Evolutionary conservation across 106 monocot species (phyloP).

Genomic region (Amphibolis antarctica): DNA sequence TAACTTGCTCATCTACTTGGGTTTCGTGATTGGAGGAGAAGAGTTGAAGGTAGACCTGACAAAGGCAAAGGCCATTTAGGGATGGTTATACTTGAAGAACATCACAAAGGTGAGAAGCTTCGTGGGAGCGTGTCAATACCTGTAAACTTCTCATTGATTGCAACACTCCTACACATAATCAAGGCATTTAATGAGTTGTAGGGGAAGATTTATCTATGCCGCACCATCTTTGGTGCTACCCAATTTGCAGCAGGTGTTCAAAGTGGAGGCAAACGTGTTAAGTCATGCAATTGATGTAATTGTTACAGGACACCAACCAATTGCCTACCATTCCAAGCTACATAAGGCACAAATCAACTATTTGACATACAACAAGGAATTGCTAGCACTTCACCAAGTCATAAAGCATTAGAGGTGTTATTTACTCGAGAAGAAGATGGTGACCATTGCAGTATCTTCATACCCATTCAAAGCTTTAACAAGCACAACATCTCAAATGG

Average conservation of each 20-base stretch:
- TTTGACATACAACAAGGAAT: constrained; percentile 1
- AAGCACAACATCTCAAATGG: constrained; percentile 2
- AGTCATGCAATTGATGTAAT: not conserved
- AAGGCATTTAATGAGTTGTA: not conserved
- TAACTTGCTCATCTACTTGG: not conserved
- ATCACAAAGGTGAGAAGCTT: not conserved
- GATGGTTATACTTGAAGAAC: not conserved
- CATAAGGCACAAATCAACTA: not conserved
- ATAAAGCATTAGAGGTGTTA: not conserved
- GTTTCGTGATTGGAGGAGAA: not conserved
- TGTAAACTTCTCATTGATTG: too few relatives aligned
- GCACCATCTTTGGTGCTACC: not conserved
- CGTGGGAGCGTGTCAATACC: not conserved
- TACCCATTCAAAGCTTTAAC: not conserved
- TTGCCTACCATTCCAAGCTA: not conserved
- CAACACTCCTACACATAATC: too few relatives aligned
- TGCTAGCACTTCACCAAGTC: constrained; percentile 2
- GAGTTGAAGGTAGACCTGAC: not conserved
- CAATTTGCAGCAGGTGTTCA: not conserved
- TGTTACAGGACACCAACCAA: not conserved
- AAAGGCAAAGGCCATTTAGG: not conserved
- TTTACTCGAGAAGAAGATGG: not conserved
- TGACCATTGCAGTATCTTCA: constrained; percentile 1
- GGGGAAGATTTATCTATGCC: not conserved
- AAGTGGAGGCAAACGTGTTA: not conserved